These are phyloP conservation scores for Penicillium sp. DNA, from an alignment of 2,329 filamentous ascomycete genomes.

Conservation along the genomic window DNA sequence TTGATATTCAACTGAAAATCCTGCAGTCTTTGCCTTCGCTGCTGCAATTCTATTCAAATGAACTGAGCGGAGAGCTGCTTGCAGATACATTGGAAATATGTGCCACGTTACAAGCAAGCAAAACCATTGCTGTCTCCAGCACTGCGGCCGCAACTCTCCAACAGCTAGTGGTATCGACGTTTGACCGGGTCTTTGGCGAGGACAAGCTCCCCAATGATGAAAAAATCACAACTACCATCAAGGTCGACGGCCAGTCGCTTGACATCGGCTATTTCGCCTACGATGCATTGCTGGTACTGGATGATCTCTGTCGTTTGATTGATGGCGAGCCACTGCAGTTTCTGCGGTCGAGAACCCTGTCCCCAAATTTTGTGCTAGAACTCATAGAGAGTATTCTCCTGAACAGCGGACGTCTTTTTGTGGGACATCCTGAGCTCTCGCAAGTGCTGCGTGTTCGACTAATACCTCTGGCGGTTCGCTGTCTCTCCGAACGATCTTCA, in stretches of 20 bases:
- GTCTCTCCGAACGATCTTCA: conserved; percentile 73
- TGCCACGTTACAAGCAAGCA: conserved; percentile 85
- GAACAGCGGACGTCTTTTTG: conserved; percentile 80
- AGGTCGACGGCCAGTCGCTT: conserved; percentile 64
- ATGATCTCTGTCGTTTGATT: conserved; percentile 84
- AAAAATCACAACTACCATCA: conserved; percentile 66
- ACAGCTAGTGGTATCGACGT: conserved; percentile 87
- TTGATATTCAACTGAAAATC: conserved; percentile 95
- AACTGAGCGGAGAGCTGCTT: conserved; percentile 78
- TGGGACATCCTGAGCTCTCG: conserved; percentile 75
- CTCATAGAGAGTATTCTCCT: conserved; percentile 87
- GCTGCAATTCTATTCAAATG: conserved; percentile 83
- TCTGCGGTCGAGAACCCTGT: conserved; percentile 74
- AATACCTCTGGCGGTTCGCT: conserved; percentile 79
- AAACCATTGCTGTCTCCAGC: conserved; percentile 90
- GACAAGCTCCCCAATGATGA: conserved; percentile 59
- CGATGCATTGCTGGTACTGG: conserved; percentile 84
- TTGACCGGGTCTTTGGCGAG: conserved; percentile 84
- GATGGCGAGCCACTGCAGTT: conserved; percentile 83
- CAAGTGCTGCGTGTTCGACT: conserved; percentile 75
- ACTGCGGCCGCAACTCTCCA: conserved; percentile 96
- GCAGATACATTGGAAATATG: conserved; percentile 86
- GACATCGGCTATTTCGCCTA: conserved; percentile 74
- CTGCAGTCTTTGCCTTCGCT: conserved; percentile 87
- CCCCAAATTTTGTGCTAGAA: conserved; percentile 83